Conservation (phyloP, 768 basidiomycete genomes). For the Trametes cinnabarina region DNA sequence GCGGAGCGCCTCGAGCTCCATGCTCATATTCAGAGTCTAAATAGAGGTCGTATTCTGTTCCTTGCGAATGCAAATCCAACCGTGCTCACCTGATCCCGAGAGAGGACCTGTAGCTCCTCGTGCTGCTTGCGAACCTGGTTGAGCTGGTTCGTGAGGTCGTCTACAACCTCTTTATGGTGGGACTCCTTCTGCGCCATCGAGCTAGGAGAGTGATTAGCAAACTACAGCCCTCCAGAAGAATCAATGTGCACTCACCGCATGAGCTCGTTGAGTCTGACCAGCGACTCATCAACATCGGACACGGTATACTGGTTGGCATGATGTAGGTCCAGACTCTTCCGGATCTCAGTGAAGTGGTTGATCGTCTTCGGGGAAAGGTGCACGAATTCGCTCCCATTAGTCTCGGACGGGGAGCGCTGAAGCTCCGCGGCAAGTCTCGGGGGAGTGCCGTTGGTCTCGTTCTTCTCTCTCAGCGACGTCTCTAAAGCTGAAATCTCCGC, state of each 20-base stretch:
- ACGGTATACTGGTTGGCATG: conserved; percentile 27
- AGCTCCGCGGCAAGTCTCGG: background rate
- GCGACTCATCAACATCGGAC: conserved; percentile 61
- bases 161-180: conserved; percentile 77
- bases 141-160: conserved; percentile 67
- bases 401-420: background rate
- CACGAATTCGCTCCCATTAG: conserved; percentile 29
- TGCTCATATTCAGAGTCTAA: conserved; percentile 84
- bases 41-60: background rate
- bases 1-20: conserved; percentile 75
- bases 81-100: conserved; percentile 71
- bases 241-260: conserved; percentile 67
- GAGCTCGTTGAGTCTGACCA: conserved; percentile 83
- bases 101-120: conserved; percentile 77
- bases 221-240: background rate
- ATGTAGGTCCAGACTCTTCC: conserved; percentile 58
- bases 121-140: conserved; percentile 70
- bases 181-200: conserved; percentile 99
- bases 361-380: conserved; percentile 70
- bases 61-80: conserved; percentile 10
- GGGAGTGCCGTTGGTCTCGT: conserved; percentile 1
- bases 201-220: conserved; percentile 38
- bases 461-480: conserved; percentile 43
- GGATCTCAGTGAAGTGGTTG: conserved; percentile 71
- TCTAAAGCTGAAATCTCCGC: conserved; percentile 84